Evolutionary conservation across 2,329 filamentous ascomycete genomes (phyloP), one percentile per base, ranked within the genome.

Genomic region (Bipolaris bicolor): DNA sequence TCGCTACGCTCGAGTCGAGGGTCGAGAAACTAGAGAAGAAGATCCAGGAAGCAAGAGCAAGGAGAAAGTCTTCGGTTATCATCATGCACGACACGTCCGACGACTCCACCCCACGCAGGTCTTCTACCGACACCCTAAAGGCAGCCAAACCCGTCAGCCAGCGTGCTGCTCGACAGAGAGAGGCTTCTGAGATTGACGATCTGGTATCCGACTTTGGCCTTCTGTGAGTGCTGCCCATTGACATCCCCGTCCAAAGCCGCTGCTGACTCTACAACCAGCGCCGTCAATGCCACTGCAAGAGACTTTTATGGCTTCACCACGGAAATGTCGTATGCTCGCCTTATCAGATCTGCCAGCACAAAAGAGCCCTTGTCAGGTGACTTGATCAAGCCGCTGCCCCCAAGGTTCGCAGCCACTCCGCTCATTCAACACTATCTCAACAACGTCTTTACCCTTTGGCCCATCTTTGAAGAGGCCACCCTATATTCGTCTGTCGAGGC

Each of bases 141-240:
- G 64, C 67, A 2, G 47, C 58, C 11, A 73, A 62, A 52, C 70
- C 70, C 15, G 68, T 71, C 53, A 76, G 67, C 62, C 75, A 73
- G 58, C 76, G 75, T 37, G 76, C 80, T 9, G 79, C 80, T 18
- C 79, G 83, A 54, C 77, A 81, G 20, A 85, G 82, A 63, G 94
- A 97, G 74, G 90, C 90, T 44, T 90, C 88, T 0, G 91, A 96
- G 74, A 92, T 97, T 52, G 94, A 97, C 77, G 89, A 95, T 51
- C 81, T 98, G 2, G 91, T 97, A 20, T 96, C 93, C 1, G 93
- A 97, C 70, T 97, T 98, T 81, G 93, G 93, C 52, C 94, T 92
- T 70, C 79, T 97, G 88, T 96, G 75, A 77, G 88, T 78, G 47
- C 49, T 9, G 11, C 22, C 16, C 1, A 18, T 26, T 10, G 5